Evolutionary conservation across 2,329 filamentous ascomycete species (phyloP).

Genomic region (Aspergillus ustus): DNA sequence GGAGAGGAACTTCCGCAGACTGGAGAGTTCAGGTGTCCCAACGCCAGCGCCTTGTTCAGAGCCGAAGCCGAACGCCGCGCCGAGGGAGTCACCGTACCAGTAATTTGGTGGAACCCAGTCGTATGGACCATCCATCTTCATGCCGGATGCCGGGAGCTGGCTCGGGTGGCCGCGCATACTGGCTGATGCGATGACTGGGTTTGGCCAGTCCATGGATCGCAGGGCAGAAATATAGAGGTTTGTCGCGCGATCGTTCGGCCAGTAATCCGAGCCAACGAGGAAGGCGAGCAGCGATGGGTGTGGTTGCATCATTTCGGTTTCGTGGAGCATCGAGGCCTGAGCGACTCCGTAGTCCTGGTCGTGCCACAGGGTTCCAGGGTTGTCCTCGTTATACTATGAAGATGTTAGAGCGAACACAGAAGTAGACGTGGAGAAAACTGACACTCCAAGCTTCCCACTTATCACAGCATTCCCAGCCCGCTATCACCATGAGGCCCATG

Average conservation of each 20-base stretch:
- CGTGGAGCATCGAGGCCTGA: conserved; percentile 61
- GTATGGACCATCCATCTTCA: conserved; percentile 71
- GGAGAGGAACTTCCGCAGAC: conserved; percentile 60
- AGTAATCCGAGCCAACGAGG: conserved; percentile 66
- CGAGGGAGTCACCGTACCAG: conserved; percentile 61
- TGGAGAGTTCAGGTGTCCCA: conserved; percentile 62
- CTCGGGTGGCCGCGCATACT: conserved; percentile 59
- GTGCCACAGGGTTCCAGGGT: conserved; percentile 52
- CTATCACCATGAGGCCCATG: conserved; percentile 64
- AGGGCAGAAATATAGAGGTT: conserved; percentile 59
- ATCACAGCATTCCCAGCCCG: conserved; percentile 70
- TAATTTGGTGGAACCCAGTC: conserved; percentile 70
- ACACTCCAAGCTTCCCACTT: conserved; percentile 68
- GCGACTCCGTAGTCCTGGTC: conserved; percentile 61
- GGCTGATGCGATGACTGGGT: conserved; percentile 63
- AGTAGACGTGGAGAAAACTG: conserved; percentile 1
- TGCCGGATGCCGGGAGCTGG: conserved; percentile 59
- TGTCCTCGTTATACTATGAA: conserved; percentile 61
- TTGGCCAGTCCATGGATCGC: conserved; percentile 57
- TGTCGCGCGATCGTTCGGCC: conserved; percentile 63
- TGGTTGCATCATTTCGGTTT: conserved; percentile 63
- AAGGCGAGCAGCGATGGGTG: conserved; percentile 65
- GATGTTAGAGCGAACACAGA: not conserved
- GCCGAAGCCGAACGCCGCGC: conserved; percentile 67
- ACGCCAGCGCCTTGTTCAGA: conserved; percentile 67